Evolutionary conservation across 2,329 filamentous ascomycete genomes (phyloP).

Genomic region (Penicillium olsonii): DNA sequence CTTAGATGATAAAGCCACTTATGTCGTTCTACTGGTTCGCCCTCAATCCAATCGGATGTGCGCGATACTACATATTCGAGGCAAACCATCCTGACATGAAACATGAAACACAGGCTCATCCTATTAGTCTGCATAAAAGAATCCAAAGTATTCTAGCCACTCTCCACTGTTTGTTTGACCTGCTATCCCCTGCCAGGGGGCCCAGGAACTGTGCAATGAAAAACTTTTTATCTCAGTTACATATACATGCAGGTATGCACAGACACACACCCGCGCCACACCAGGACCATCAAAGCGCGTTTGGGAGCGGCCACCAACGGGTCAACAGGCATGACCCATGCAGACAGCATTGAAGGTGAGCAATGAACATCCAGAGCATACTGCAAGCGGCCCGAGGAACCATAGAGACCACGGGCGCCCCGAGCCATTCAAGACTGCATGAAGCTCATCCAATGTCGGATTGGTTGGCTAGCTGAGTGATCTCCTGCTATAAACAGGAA

Average conservation of each 20-base stretch:
- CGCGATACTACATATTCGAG: conserved; percentile 6
- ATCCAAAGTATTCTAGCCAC: conserved; percentile 1
- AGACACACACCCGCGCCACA: conserved; percentile 19
- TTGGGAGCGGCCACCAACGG: conserved; percentile 11
- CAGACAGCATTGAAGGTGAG: conserved; percentile 10
- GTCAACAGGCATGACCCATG: conserved; percentile 16
- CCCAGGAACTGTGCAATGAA: conserved; percentile 12
- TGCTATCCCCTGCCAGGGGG: conserved; percentile 10
- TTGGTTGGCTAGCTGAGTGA: conserved; percentile 13
- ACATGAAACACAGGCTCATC: conserved; percentile 2
- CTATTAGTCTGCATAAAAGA: conserved; percentile 2
- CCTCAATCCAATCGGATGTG: conserved; percentile 13
- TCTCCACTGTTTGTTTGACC: conserved; percentile 3
- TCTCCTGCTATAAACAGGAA: conserved; percentile 5
- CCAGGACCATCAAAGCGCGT: conserved; percentile 3
- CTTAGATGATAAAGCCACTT: background rate
- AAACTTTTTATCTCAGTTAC: conserved; percentile 9
- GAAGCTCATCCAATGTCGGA: conserved; percentile 5
- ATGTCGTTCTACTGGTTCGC: background rate
- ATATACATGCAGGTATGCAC: conserved; percentile 20
- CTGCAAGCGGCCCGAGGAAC: conserved; percentile 15
- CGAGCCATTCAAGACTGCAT: conserved; percentile 20
- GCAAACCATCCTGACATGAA: conserved; percentile 6
- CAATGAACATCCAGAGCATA: conserved; percentile 12
- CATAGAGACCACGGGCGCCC: conserved; percentile 14